These are phyloP conservation scores for Penicillium crustosum DNA, from an alignment of 2,329 filamentous ascomycete genomes.

Conservation along the genomic window DNA sequence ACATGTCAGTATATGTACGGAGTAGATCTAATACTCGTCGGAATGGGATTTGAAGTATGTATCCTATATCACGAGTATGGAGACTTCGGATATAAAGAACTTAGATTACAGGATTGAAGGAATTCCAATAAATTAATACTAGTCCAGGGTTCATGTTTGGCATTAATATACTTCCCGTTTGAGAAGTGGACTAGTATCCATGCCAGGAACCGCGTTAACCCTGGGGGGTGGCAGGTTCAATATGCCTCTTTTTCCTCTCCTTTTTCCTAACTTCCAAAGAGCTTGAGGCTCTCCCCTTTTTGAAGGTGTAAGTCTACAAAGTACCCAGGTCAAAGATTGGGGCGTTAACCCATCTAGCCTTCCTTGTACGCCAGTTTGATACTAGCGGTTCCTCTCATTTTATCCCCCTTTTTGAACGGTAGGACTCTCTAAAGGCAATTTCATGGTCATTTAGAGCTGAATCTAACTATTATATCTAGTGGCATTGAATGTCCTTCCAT, in stretches of 20 bases:
- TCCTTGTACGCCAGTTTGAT: constrained; percentile 30
- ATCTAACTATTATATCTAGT: constrained; percentile 15
- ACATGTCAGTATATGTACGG: background rate
- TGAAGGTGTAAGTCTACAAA: constrained; percentile 13
- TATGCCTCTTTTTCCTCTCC: constrained; percentile 13
- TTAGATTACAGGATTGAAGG: background rate
- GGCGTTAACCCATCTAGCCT: constrained; percentile 12
- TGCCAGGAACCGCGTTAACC: background rate
- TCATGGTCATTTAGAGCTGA: background rate
- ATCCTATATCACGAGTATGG: background rate
- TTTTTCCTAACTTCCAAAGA: constrained; percentile 20
- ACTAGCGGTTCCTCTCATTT: constrained; percentile 28
- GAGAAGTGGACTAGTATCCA: constrained; percentile 1
- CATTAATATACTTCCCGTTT: constrained; percentile 11
- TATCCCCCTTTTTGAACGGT: constrained; percentile 18
- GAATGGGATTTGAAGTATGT: background rate
- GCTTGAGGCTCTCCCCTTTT: constrained; percentile 32
- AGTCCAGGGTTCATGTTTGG: background rate
- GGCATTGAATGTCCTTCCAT: constrained; percentile 36
- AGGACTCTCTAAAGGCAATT: constrained; percentile 8
- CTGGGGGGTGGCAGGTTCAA: background rate
- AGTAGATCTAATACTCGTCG: background rate
- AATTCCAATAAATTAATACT: background rate
- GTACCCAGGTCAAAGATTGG: constrained; percentile 13
- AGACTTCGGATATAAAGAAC: background rate